These are phyloP conservation scores for Linnemannia schmuckeri DNA, from an alignment of 192 early-diverging fungal genomes.

Conservation along the genomic window DNA sequence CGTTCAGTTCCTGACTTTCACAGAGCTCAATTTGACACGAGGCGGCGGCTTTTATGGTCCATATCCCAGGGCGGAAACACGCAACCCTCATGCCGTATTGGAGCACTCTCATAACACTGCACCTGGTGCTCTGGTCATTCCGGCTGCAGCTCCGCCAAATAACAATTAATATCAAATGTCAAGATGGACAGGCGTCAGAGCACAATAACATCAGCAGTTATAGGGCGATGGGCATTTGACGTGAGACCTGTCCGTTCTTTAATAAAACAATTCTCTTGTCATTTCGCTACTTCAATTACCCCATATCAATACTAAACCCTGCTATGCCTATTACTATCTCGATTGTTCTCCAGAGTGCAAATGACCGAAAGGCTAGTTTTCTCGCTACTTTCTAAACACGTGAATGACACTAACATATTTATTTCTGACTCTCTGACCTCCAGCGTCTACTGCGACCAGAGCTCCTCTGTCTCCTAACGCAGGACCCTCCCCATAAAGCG, in stretches of 20 bases:
- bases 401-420: neutral
- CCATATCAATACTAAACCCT: slow-evolving; percentile 9
- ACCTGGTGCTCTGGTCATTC: slow-evolving; percentile 7
- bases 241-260: neutral
- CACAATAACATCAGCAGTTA: neutral
- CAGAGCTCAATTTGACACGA: slow-evolving; percentile 10
- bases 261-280: neutral
- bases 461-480: neutral
- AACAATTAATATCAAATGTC: slow-evolving; percentile 13
- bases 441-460: neutral
- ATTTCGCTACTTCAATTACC: slow-evolving; percentile 4
- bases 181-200: neutral
- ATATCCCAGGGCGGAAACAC: slow-evolving; percentile 8
- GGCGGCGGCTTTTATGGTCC: slow-evolving; percentile 6
- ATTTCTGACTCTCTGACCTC: neutral
- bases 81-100: neutral
- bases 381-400: neutral
- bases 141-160: neutral
- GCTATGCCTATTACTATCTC: neutral
- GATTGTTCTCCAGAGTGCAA: neutral
- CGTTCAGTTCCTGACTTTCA: neutral
- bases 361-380: neutral
- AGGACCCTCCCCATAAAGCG: neutral
- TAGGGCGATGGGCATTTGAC: neutral
- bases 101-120: neutral